Percentiles rank a stretch among this genome's conserved stretches.
Conservation (phyloP, 768 basidiomycete species). For the Gymnopilus junonius region DNA sequence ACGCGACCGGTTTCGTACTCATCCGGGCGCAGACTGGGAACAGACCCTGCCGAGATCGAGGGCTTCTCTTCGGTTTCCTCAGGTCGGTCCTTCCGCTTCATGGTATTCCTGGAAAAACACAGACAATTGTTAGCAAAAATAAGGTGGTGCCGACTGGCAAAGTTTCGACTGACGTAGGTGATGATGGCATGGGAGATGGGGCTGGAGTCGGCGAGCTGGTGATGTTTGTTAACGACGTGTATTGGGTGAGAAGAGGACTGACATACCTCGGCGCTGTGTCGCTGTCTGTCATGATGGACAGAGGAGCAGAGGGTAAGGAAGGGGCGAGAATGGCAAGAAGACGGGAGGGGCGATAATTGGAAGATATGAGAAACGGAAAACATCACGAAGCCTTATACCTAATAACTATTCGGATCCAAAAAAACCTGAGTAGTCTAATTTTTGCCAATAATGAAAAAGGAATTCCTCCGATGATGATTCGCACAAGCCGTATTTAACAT, state of each 20-base stretch:
- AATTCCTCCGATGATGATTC: conserved; percentile 6
- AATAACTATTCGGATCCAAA: conserved; percentile 26
- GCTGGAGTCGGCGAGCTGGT: conserved; percentile 8
- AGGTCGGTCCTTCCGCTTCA: conserved; percentile 34
- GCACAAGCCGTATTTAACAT: conserved; percentile 5
- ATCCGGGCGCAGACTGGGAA: conserved; percentile 22
- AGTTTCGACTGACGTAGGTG: conserved; percentile 7
- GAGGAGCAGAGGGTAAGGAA: not conserved
- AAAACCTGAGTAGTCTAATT: conserved; percentile 14
- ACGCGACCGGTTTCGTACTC: conserved; percentile 73
- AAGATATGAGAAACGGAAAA: conserved; percentile 15
- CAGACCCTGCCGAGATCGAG: not conserved
- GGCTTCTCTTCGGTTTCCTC: conserved; percentile 11
- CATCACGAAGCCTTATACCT: conserved; percentile 10
- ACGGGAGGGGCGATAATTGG: conserved; percentile 9
- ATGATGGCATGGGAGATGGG: conserved; percentile 13
- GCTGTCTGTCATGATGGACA: not conserved
- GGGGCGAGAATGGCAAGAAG: not conserved
- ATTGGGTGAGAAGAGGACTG: no score
- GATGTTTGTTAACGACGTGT: not conserved
- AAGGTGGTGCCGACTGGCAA: not conserved
- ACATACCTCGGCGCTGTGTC: not conserved
- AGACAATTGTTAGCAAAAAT: not conserved
- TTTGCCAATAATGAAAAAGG: not conserved
- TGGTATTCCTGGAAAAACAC: conserved; percentile 21